Percentiles rank a stretch among this genome's conserved stretches.
These are phyloP conservation scores for Nemophila menziesii DNA, from an alignment of 257 asterid species.

Conservation along the genomic window DNA sequence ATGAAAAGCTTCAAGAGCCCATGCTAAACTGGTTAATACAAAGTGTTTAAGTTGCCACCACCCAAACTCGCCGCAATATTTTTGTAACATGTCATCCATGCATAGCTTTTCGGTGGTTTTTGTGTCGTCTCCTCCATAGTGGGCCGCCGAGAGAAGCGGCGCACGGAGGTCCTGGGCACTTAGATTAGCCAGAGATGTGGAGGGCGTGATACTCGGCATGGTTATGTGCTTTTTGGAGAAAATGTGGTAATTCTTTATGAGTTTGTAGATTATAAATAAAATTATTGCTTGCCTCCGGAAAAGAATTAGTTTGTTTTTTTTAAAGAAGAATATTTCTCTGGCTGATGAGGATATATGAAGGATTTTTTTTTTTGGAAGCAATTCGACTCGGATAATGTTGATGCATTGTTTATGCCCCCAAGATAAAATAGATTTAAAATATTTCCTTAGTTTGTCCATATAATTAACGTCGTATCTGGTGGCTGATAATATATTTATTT, in stretches of 20 bases:
- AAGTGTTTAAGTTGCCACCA: conserved; percentile 77
- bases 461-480: no score
- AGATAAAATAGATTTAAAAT: no score
- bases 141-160: conserved; percentile 26
- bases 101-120: conserved; percentile 23
- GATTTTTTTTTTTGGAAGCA: no score
- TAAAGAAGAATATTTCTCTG: no score
- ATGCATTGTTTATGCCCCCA: no score
- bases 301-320: no score
- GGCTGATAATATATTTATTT: no score
- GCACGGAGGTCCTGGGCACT: conserved; percentile 16
- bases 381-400: no score
- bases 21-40: conserved; percentile 52
- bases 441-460: no score
- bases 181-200: conserved; percentile 4
- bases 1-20: conserved; percentile 84
- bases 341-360: no score
- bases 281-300: no score
- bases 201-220: conserved; percentile 15
- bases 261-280: no score
- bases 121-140: not conserved
- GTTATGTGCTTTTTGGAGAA: not conserved
- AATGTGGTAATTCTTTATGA: not conserved
- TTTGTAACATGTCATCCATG: conserved; percentile 57
- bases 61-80: conserved; percentile 77